Evolutionary conservation across 139 green algal genomes (phyloP).

Genomic region (Micractinium sp.): DNA sequence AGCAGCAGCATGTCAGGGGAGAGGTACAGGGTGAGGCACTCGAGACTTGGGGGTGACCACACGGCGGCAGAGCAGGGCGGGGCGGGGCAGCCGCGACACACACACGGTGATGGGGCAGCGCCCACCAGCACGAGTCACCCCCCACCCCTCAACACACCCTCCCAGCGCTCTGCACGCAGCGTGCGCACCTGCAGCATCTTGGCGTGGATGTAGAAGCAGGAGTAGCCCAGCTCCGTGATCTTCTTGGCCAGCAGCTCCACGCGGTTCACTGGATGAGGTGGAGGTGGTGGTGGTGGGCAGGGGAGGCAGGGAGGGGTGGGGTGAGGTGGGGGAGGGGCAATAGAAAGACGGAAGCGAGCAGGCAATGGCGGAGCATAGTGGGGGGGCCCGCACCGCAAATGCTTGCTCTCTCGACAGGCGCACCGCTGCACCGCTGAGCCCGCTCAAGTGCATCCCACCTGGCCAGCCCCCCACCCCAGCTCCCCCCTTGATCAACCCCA

Average conservation of each 20-base stretch:
- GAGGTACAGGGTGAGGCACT: too few species aligned
- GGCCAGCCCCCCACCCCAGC: neutral
- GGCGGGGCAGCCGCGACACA: too few species aligned
- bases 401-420: too few species aligned
- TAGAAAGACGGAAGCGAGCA: neutral
- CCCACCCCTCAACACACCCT: neutral
- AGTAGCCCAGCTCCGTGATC: constrained; percentile 99
- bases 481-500: too few species aligned
- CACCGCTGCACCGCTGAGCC: too few species aligned
- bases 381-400: too few species aligned
- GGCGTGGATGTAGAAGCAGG: constrained; percentile 99
- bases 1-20: neutral
- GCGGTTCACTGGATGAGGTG: constrained; percentile 34
- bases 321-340: neutral
- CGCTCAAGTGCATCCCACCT: neutral
- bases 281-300: neutral
- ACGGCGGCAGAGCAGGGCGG: neutral
- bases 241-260: constrained; percentile 99
- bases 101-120: neutral
- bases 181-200: constrained; percentile 94
- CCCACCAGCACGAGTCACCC: neutral
- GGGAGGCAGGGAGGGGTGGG: neutral
- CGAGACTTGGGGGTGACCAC: too few species aligned
- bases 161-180: too few species aligned
- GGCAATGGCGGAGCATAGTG: too few species aligned